Conservation (phyloP, 148 eudicot species). For the Diospyros lotus region DNA sequence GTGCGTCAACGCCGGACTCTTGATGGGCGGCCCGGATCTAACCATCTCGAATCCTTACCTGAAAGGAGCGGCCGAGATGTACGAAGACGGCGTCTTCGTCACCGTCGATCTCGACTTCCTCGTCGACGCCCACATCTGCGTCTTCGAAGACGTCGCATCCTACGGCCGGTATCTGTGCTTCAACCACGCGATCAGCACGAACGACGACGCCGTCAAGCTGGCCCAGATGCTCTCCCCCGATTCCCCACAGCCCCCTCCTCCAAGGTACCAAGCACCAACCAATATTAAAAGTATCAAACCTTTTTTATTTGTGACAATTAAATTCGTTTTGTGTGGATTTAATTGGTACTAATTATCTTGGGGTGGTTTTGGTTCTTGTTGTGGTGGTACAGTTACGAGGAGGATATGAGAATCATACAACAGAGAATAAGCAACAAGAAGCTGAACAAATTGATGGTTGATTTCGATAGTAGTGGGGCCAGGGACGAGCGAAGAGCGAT, state of each 20-base stretch:
- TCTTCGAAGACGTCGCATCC: slow-evolving; percentile 51
- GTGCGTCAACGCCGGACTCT: slow-evolving; percentile 43
- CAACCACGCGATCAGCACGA: slow-evolving; percentile 41
- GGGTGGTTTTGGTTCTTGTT: no score
- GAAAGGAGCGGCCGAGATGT: slow-evolving; percentile 73
- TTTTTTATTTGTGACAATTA: no score
- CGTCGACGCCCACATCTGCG: slow-evolving; percentile 57
- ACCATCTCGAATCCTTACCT: slow-evolving; percentile 39
- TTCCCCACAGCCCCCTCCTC: slow-evolving; percentile 22
- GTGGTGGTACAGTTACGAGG: slow-evolving; percentile 22
- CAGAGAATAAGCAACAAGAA: slow-evolving; percentile 59
- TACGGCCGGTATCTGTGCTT: slow-evolving; percentile 69
- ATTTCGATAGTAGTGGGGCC: slow-evolving; percentile 20
- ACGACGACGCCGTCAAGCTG: slow-evolving; percentile 33
- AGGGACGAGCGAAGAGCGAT: no score
- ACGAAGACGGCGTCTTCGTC: slow-evolving; percentile 55
- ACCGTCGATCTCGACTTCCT: slow-evolving; percentile 48
- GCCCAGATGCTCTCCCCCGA: slow-evolving; percentile 33
- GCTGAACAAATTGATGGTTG: slow-evolving; percentile 39
- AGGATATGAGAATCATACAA: slow-evolving; percentile 13
- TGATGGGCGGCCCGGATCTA: slow-evolving; percentile 18
- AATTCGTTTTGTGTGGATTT: background rate
- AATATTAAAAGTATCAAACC: no score
- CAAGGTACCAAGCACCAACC: no score
- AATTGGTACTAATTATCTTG: background rate